A percentile compares a stretch with the other conserved stretches of the same genome.
These are phyloP conservation scores for Spergularia bocconei DNA, from an alignment of 148 eudicot genomes.

Conservation along the genomic window DNA sequence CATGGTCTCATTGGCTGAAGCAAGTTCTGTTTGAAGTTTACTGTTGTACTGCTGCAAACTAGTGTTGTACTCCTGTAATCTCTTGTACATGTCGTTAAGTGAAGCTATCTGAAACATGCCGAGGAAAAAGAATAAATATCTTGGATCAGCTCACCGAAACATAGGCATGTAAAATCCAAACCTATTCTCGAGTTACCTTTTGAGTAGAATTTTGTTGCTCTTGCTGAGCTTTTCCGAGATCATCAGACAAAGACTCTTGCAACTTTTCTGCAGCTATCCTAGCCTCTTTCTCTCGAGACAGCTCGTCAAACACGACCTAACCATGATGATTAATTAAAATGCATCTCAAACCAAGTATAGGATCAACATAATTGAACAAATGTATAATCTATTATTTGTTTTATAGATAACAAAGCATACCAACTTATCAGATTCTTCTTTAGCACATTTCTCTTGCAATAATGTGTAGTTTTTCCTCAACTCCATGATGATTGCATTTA, in stretches of 20 bases:
- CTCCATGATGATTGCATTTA: constrained; percentile 82
- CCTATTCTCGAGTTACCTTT: constrained; percentile 45
- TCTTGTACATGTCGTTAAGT: constrained; percentile 80
- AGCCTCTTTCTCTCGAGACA: constrained; percentile 73
- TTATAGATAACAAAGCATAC: constrained; percentile 34
- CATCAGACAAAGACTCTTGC: constrained; percentile 60
- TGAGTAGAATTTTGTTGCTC: constrained; percentile 61
- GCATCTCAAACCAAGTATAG: background rate
- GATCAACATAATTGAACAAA: background rate
- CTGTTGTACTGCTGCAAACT: constrained; percentile 94
- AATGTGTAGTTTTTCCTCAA: constrained; percentile 59
- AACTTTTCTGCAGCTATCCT: constrained; percentile 62
- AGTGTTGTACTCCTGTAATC: constrained; percentile 88
- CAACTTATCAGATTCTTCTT: constrained; percentile 77
- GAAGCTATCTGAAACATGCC: constrained; percentile 54
- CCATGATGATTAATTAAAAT: constrained; percentile 18
- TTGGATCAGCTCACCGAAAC: background rate
- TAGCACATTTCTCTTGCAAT: constrained; percentile 67
- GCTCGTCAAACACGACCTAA: constrained; percentile 68
- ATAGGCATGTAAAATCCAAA: background rate
- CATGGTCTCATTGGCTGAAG: constrained; percentile 68
- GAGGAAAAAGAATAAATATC: constrained; percentile 2
- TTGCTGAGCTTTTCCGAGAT: constrained; percentile 56
- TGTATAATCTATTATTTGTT: background rate
- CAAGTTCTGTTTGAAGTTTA: constrained; percentile 89